These are phyloP conservation scores for Lineolata rhizophorae DNA, from an alignment of 495 filamentous ascomycete genomes.

Conservation along the genomic window DNA sequence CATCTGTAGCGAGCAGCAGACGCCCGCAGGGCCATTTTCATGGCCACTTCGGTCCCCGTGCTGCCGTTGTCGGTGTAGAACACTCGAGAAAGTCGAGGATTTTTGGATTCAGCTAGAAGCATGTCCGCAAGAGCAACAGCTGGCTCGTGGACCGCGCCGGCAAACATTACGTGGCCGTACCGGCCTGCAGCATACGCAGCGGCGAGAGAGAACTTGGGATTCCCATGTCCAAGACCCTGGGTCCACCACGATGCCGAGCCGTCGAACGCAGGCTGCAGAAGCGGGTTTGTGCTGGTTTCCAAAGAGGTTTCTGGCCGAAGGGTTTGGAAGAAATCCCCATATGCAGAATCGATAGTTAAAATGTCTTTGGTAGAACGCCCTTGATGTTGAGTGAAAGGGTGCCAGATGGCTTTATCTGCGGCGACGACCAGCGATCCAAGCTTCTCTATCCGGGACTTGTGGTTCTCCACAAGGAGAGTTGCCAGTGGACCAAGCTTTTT, in stretches of 20 bases:
- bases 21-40: constrained; percentile 58
- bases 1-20: constrained; percentile 39
- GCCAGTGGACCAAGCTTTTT: constrained; percentile 18
- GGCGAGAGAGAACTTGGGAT: constrained; percentile 38
- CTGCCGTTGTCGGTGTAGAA: constrained; percentile 69
- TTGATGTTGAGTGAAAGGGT: constrained; percentile 64
- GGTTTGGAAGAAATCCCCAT: constrained; percentile 53
- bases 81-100: constrained; percentile 37
- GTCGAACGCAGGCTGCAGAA: constrained; percentile 44
- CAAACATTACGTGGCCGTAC: constrained; percentile 74
- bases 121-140: constrained; percentile 39
- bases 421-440: constrained; percentile 34
- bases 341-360: constrained; percentile 49
- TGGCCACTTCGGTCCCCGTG: constrained; percentile 55
- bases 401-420: constrained; percentile 46
- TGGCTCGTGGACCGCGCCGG: constrained; percentile 47
- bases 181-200: constrained; percentile 62
- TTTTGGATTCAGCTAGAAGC: constrained; percentile 31
- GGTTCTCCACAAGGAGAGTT: too few relatives aligned
- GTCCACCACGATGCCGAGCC: constrained; percentile 77
- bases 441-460: constrained; percentile 27
- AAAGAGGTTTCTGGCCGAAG: neutral
- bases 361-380: constrained; percentile 34
- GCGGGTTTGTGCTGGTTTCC: constrained; percentile 1
- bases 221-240: constrained; percentile 58